Evolutionary conservation across 495 filamentous ascomycete species (phyloP), one percentile per base, ranked within the genome.

Genomic region (Trichoderma virens): DNA sequence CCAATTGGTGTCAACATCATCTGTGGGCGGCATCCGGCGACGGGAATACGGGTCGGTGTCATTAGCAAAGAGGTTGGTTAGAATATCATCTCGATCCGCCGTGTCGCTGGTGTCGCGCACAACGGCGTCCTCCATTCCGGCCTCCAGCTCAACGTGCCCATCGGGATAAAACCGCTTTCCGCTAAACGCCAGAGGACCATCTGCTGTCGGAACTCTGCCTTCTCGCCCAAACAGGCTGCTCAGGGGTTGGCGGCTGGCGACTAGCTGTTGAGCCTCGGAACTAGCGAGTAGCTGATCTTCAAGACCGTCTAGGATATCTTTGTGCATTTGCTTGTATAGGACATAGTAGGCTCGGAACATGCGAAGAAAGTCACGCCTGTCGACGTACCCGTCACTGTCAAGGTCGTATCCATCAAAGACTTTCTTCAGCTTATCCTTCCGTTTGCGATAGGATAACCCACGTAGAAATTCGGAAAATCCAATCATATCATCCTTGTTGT

Each of bases 321-420:
- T 82, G 39, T 92, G 91, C 67, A 95, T 84, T 70, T 96, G 88
- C 67, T 90, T 88, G 70, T 88, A 93, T 1, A 97, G 81, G 4
- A 88, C 85, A 71, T 97, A 97, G 71, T 90, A 94, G 1, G 92
- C 92, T 23, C 90, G 82, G 78, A 98, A 97, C 71, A 99, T 86
- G 27, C 92, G 87, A 28, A 97, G 77, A 68, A 97, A 97, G 73
- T 99, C 95, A 59, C 90, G 89, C 8, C 95, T 81, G 68, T 87
- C 88, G 23, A 97, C 86, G 67, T 80, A 97, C 27, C 93, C 94
- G 74, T 99, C 93, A 4, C 83, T 83, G 67, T 99, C 89, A 61
- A 97, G 83, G 70, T 99, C 94, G 67, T 96, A 97, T 7, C 90
- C 92, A 61, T 88, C 82, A 71, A 97, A 99, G 28, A 96, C 87